These are phyloP conservation scores for Castanea sativa DNA, from an alignment of 306 rosid genomes.

Conservation along the genomic window DNA sequence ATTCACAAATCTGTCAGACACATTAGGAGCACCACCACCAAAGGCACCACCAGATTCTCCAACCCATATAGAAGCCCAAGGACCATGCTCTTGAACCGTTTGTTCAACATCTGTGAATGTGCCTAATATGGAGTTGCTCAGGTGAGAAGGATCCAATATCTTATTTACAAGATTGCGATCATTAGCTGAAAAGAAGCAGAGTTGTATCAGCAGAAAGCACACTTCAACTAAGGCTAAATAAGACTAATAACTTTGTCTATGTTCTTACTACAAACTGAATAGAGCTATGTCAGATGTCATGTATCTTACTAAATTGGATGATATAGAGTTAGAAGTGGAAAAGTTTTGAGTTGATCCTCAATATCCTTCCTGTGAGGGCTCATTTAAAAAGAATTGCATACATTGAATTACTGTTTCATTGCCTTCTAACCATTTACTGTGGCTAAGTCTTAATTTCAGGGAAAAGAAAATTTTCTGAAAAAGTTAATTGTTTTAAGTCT, in stretches of 20 bases:
- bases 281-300: constrained; percentile 16
- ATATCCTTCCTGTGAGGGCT: neutral
- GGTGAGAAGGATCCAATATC: constrained; percentile 65
- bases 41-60: constrained; percentile 98
- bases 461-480: neutral
- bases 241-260: too few relatives aligned
- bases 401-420: neutral
- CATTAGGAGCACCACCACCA: constrained; percentile 79
- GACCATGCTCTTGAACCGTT: constrained; percentile 59
- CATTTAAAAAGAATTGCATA: neutral
- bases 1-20: constrained; percentile 74
- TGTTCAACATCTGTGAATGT: constrained; percentile 47
- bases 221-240: too few relatives aligned
- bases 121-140: constrained; percentile 45
- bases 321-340: neutral
- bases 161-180: constrained; percentile 53
- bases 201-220: constrained; percentile 1
- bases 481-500: neutral
- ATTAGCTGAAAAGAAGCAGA: constrained; percentile 44
- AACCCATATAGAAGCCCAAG: constrained; percentile 89
- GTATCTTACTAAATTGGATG: neutral
- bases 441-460: neutral
- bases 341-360: neutral
- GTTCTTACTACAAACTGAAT: neutral
- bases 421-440: neutral